Base-by-base conservation (phyloP, 148 eudicot species). In the Diospyros lotus region DNA sequence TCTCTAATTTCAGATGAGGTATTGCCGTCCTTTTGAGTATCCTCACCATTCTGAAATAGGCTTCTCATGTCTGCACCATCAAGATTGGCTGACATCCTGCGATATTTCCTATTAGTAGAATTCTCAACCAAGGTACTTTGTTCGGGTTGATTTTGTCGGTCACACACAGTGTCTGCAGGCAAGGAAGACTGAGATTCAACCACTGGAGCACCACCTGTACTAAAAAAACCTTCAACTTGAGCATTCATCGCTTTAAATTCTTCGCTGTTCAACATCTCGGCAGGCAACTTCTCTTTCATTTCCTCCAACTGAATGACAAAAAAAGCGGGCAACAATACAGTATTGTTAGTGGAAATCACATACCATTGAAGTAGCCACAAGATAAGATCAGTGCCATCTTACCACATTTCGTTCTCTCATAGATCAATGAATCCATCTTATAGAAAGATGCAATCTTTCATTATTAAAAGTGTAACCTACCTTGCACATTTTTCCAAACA, bases 231-330 rank as follows among this genome's bases (percentile, higher is more conserved):
- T 62, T 80, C 83, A 66, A 79, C 82, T 79, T 90, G 87, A 55
- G 69, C 74, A 64, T 81, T 83, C 83, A 90, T 73, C 1, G 80
- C 78, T 84, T 80, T 83, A 50, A 93, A 81, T 41, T 69, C 68
- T 50, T 84, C 86, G 59, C 77, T 80, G 60, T 87, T 82, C 17
- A 70, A 69, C 41, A 76, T 64, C 72, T 87, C 91, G 7, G 85
- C 68, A 17, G 94, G 87, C 56, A 86, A 50, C 69, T 86, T 90
- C 73, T 87, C 84, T 2, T 79, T 76, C 15, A 88, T 72, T 76
- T 84, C 93, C 68, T 89, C 86, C 75, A 93, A 69, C 95, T 93
- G 78, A 76, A 78, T 15, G 56, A 59, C 75, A 64, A 28, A 58
- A 73, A 65, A 17, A 42, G 18, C 38, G 71, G 5, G 44, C 64